Percentiles rank a stretch among this genome's conserved stretches.
Evolutionary conservation across 2,329 filamentous ascomycete species (phyloP).

Genomic region (Cytospora paraplurivora): DNA sequence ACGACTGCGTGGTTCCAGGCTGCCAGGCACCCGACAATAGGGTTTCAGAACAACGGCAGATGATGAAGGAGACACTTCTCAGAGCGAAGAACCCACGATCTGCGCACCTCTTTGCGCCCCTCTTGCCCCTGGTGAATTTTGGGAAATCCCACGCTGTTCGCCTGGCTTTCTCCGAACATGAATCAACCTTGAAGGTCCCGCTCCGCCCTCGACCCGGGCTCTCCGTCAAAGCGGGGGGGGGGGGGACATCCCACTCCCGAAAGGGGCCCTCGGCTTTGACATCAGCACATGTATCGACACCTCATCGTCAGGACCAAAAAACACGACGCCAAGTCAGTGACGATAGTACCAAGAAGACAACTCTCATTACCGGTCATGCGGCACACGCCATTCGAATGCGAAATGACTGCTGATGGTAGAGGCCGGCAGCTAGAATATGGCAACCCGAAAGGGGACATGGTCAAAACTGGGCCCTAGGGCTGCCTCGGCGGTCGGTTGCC

Average conservation of each 20-base stretch:
- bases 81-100: slow-evolving; percentile 5
- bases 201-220: neutral
- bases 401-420: neutral
- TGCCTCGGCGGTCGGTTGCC: slow-evolving; percentile 6
- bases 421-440: neutral
- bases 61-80: slow-evolving; percentile 1
- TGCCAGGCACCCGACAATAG: neutral
- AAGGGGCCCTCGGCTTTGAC: neutral
- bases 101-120: neutral
- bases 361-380: too few species aligned
- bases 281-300: neutral
- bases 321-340: neutral
- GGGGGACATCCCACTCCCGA: neutral
- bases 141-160: neutral
- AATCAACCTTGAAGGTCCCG: neutral
- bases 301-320: neutral
- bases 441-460: too few species aligned
- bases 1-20: neutral
- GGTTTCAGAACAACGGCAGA: neutral
- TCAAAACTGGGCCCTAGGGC: neutral
- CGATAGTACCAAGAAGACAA: too few species aligned
- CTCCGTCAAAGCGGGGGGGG: neutral
- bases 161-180: neutral
- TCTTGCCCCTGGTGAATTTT: slow-evolving; percentile 14
- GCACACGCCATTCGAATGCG: neutral